Conservation (phyloP, 2,329 filamentous ascomycete species). For the Xylariales sp. region DNA sequence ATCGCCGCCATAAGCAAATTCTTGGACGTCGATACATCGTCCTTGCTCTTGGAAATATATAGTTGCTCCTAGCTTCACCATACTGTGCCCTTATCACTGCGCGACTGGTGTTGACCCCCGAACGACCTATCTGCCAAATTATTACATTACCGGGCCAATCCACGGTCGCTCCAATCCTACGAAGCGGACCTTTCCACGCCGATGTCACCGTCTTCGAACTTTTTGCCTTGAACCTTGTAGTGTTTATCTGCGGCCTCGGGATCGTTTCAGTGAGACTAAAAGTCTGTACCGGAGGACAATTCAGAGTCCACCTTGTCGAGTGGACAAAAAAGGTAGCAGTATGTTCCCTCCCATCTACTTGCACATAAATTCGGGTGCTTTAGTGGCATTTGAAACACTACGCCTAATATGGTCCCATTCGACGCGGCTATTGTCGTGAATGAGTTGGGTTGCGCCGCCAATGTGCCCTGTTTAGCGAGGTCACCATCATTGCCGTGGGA, state of each 20-base stretch:
- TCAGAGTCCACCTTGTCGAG: constrained; percentile 16
- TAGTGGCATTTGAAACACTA: constrained; percentile 26
- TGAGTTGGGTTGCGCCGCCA: constrained; percentile 30
- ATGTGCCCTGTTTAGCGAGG: constrained; percentile 26
- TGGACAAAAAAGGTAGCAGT: constrained; percentile 35
- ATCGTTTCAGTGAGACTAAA: constrained; percentile 18
- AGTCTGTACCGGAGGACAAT: constrained; percentile 19
- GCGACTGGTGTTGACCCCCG: constrained; percentile 27
- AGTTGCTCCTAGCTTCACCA: constrained; percentile 50
- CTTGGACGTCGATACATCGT: constrained; percentile 40
- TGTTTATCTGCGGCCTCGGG: constrained; percentile 12
- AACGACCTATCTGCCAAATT: constrained; percentile 19
- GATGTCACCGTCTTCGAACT: constrained; percentile 27
- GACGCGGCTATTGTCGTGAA: constrained; percentile 43
- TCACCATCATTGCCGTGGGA: constrained; percentile 19
- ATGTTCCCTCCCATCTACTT: constrained; percentile 26
- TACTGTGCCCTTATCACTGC: constrained; percentile 44
- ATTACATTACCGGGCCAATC: constrained; percentile 24
- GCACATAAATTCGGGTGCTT: constrained; percentile 13
- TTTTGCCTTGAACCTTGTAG: constrained; percentile 25
- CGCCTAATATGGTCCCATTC: constrained; percentile 35
- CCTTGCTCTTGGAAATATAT: constrained; percentile 49
- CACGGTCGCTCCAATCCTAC: constrained; percentile 14
- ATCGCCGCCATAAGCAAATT: constrained; percentile 33
- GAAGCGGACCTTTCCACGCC: constrained; percentile 14